Conservation (phyloP, 1,139 yeast species). For the Sugiyamaella xylanicola region DNA sequence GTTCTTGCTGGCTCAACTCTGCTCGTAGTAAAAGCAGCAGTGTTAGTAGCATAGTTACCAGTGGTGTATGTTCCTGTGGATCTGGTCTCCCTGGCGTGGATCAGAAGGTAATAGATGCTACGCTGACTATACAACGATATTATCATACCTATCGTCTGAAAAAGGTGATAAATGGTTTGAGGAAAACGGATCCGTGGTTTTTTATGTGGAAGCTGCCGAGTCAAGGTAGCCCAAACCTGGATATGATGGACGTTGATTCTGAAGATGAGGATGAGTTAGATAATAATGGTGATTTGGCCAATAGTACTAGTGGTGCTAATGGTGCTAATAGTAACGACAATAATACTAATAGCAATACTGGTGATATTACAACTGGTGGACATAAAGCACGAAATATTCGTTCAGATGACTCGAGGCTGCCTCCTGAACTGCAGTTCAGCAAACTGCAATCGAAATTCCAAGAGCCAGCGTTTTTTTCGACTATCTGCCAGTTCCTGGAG, state of each 20-base stretch:
- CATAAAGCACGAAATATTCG: slow-evolving; percentile 1
- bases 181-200: slow-evolving; percentile 29
- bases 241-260: slow-evolving; percentile 10
- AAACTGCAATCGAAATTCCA: slow-evolving; percentile 24
- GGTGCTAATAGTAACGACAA: too few species aligned
- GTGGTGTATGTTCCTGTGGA: background rate
- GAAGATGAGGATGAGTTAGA: slow-evolving; percentile 19
- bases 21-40: background rate
- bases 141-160: slow-evolving; percentile 27
- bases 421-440: slow-evolving; percentile 19
- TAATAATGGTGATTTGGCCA: background rate
- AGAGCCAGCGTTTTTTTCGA: slow-evolving; percentile 21
- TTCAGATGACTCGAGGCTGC: slow-evolving; percentile 19
- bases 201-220: slow-evolving; percentile 25
- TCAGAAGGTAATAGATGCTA: slow-evolving; percentile 16
- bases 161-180: slow-evolving; percentile 21
- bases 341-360: too few species aligned
- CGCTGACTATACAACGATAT: slow-evolving; percentile 27
- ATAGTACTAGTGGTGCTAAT: background rate
- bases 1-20: too few species aligned
- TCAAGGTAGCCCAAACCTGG: background rate
- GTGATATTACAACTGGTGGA: too few species aligned
- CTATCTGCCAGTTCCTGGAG: slow-evolving; percentile 26
- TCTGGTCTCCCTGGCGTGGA: background rate
- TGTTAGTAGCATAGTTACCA: background rate